Conservation (phyloP, 169 alveolate genomes). For the Cryptosporidium meleagridis region DNA sequence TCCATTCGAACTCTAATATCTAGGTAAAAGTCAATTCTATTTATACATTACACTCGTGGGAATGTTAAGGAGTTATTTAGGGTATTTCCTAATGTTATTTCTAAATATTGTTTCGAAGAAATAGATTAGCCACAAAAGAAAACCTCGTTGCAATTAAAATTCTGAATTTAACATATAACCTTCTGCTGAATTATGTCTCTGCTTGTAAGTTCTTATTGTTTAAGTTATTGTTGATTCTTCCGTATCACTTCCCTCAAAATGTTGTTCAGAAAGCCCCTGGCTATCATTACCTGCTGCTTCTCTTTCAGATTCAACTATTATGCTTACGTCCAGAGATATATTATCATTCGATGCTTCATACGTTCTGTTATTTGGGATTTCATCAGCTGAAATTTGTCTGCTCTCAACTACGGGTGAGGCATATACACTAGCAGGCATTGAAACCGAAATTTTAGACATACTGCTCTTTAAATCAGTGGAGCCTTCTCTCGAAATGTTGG, state of each 20-base stretch:
- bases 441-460: conserved; percentile 42
- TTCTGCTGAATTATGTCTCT: neutral
- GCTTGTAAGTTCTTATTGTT: neutral
- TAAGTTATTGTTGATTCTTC: neutral
- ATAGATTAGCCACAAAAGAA: neutral
- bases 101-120: neutral
- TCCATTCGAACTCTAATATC: neutral
- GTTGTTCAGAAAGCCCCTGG: neutral
- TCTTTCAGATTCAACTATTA: conserved; percentile 49
- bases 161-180: neutral
- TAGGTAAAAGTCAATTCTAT: neutral
- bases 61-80: neutral
- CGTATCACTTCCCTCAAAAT: neutral
- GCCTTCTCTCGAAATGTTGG: conserved; percentile 11
- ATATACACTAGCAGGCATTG: conserved; percentile 64
- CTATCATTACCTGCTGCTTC: neutral
- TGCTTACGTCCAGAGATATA: conserved; percentile 48
- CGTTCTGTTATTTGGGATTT: neutral
- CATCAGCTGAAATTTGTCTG: conserved; percentile 40
- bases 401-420: conserved; percentile 39
- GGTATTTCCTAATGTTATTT: neutral
- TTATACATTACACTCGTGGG: neutral
- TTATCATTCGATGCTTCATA: conserved; percentile 22
- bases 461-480: conserved; percentile 28
- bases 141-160: neutral